Evolutionary conservation across 2,329 filamentous ascomycete genomes (phyloP).

Genomic region (Fusarium praegraminearum): DNA sequence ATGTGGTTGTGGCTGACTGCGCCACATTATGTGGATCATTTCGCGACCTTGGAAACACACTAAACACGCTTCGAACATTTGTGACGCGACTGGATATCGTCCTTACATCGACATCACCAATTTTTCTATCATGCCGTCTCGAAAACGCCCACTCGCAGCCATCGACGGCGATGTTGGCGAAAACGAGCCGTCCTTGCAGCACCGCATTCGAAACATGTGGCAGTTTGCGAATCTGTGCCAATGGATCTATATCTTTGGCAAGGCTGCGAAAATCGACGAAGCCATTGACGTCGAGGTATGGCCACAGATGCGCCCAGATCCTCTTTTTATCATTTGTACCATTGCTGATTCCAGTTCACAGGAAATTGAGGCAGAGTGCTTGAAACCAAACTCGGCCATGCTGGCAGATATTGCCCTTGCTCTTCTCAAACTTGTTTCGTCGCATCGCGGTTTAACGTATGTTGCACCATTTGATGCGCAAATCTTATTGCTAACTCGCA

Average conservation of each 20-base stretch:
- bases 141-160: conserved; percentile 44
- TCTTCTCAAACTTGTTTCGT: conserved; percentile 92
- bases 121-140: conserved; percentile 45
- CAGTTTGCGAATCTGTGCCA: conserved; percentile 95
- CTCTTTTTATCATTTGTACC: conserved; percentile 8
- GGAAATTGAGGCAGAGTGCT: conserved; percentile 90
- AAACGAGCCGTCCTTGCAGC: conserved; percentile 55
- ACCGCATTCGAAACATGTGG: conserved; percentile 88
- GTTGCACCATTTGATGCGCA: conserved; percentile 51
- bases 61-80: conserved; percentile 37
- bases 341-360: conserved; percentile 52
- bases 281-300: conserved; percentile 88
- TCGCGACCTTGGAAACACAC: conserved; percentile 39
- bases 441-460: conserved; percentile 91
- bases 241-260: conserved; percentile 92
- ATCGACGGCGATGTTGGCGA: conserved; percentile 34
- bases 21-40: conserved; percentile 38
- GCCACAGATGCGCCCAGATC: conserved; percentile 4
- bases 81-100: conserved; percentile 44
- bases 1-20: conserved; percentile 48
- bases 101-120: conserved; percentile 35
- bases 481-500: conserved; percentile 20
- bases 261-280: conserved; percentile 88
- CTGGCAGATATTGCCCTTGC: conserved; percentile 86
- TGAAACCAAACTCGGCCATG: conserved; percentile 80